phyloP scores from a whole-genome alignment of 305 asterid genomes.

The Andrographis paniculata region DNA sequence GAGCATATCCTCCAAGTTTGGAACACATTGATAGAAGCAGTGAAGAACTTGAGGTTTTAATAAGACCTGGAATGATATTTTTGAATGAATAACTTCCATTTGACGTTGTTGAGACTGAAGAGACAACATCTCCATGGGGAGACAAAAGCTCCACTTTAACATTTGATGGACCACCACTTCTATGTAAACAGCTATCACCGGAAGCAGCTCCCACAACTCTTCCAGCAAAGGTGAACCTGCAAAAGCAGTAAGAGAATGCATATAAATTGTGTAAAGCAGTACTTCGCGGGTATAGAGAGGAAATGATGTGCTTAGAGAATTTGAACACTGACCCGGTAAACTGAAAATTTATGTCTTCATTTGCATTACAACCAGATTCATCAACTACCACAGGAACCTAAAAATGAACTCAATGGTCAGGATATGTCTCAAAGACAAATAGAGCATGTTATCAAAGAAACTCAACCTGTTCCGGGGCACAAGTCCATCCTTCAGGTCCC shows the following conservation, averaged over 20 bases:
- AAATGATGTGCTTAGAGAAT: constrained; percentile 14
- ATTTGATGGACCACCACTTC: constrained; percentile 74
- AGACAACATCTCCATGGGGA: constrained; percentile 53
- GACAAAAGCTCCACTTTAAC: constrained; percentile 75
- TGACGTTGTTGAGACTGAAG: constrained; percentile 66
- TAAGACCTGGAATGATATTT: constrained; percentile 71
- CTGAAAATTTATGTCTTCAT: constrained; percentile 84
- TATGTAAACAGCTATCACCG: constrained; percentile 61
- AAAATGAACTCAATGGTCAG: constrained; percentile 22
- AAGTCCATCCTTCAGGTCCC: constrained; percentile 96
- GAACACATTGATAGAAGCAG: too few relatives aligned
- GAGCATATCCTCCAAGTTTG: too few relatives aligned
- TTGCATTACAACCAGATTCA: constrained; percentile 81
- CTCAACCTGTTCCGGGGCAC: constrained; percentile 91
- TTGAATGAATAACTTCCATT: constrained; percentile 66
- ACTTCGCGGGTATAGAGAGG: constrained; percentile 3
- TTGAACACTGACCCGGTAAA: constrained; percentile 66
- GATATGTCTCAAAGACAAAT: constrained; percentile 5
- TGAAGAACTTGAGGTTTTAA: constrained; percentile 17
- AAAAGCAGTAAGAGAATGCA: constrained; percentile 21
- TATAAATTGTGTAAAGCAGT: constrained; percentile 12
- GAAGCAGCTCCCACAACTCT: constrained; percentile 79
- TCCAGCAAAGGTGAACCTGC: constrained; percentile 76
- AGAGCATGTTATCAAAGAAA: constrained; percentile 21
- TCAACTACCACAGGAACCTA: constrained; percentile 83